Conservation (phyloP, 2,329 filamentous ascomycete genomes). For the Colletotrichum salicis region DNA sequence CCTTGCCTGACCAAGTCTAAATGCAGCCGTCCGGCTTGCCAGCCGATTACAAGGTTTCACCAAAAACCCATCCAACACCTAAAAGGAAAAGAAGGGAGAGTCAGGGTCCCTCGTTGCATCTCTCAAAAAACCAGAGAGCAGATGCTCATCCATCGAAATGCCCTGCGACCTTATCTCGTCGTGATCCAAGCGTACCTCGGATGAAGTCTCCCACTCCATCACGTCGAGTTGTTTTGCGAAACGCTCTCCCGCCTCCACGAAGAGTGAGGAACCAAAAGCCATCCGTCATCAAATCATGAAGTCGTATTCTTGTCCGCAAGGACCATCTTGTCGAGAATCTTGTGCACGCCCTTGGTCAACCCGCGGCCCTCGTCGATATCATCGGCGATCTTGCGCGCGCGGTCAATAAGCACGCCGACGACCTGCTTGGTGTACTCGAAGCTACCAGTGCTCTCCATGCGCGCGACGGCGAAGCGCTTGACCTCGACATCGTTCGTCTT, state of each 20-base stretch:
- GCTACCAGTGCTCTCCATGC: conserved; percentile 90
- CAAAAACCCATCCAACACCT: not conserved
- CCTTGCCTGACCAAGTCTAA: not conserved
- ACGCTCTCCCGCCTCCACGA: not conserved
- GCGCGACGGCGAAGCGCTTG: conserved; percentile 88
- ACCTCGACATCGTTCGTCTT: conserved; percentile 88
- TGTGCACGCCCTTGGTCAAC: conserved; percentile 67
- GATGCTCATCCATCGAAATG: not conserved
- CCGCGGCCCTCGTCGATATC: conserved; percentile 72
- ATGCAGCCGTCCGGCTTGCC: not conserved
- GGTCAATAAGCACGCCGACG: conserved; percentile 69
- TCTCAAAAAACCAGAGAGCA: not conserved
- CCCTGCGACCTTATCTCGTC: not conserved
- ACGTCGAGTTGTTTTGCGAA: not conserved
- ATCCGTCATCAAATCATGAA: not conserved
- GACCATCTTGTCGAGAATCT: conserved; percentile 76
- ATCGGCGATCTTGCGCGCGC: conserved; percentile 71
- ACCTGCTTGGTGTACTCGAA: conserved; percentile 86
- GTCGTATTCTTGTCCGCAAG: conserved; percentile 31
- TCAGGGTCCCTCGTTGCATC: not conserved
- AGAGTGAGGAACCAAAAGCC: not conserved
- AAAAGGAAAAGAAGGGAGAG: not conserved
- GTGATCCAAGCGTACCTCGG: not conserved
- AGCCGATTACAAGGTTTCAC: not conserved
- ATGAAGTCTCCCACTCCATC: not conserved